A percentile compares a stretch with the other conserved stretches of the same genome.
Conservation (phyloP, 805 yeast species). For the Yamadazyma tumulicola region DNA sequence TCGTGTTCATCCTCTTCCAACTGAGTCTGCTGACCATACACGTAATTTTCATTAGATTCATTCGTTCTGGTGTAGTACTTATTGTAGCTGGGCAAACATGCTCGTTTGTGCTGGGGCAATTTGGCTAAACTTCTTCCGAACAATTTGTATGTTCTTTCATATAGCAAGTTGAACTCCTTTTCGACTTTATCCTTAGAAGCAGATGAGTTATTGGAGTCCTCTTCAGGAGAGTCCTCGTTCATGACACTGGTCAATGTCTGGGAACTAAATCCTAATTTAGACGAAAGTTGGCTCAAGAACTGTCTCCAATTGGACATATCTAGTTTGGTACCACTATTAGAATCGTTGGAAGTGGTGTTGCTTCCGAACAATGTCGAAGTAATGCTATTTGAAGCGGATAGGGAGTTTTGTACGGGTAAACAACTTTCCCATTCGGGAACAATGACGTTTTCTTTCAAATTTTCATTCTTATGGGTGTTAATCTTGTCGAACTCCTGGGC, state of each 20-base stretch:
- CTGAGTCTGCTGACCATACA: constrained; percentile 19
- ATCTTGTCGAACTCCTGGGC: constrained; percentile 38
- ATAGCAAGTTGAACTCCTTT: constrained; percentile 28
- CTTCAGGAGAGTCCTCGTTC: constrained; percentile 10
- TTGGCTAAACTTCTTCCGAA: constrained; percentile 36
- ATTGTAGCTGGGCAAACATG: constrained; percentile 37
- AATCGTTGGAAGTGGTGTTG: constrained; percentile 22
- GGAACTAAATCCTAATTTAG: constrained; percentile 33
- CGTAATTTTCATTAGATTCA: constrained; percentile 9
- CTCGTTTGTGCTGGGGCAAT: constrained; percentile 34
- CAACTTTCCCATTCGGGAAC: constrained; percentile 43
- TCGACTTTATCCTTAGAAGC: constrained; percentile 20
- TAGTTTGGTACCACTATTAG: constrained; percentile 16
- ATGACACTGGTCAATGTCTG: constrained; percentile 26
- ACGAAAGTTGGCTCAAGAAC: constrained; percentile 30
- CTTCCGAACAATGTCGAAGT: constrained; percentile 21
- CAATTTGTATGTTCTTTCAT: constrained; percentile 34
- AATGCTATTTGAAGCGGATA: constrained; percentile 11
- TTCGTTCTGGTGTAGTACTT: constrained; percentile 21
- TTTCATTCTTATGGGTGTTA: constrained; percentile 44
- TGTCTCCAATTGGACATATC: constrained; percentile 36
- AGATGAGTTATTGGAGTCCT: constrained; percentile 6
- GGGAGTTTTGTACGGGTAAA: constrained; percentile 24
- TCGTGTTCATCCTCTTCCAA: constrained; percentile 27
- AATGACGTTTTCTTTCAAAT: constrained; percentile 35